Evolutionary conservation across 495 filamentous ascomycete genomes (phyloP), one percentile per base, ranked within the genome.

Genomic region (Haplographium delicatum): DNA sequence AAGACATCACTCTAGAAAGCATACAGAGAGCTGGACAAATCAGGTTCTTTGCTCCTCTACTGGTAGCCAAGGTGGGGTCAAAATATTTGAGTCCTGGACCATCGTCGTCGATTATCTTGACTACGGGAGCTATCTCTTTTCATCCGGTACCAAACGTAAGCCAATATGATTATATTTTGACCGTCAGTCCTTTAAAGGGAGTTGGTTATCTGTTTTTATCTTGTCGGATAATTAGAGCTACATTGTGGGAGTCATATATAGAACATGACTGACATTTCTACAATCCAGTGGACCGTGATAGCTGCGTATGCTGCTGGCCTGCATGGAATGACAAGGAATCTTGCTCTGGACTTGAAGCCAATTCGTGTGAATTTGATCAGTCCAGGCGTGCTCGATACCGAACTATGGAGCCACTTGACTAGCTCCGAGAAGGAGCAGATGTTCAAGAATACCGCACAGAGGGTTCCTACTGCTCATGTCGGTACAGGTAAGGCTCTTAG

Each of bases 291-390:
- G 77, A 54, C 60, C 7, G 45, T 78, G 0, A 54, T 70, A 1
- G 69, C 69, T 10, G 62, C 55, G 41, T 64, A 64, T 47, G 72
- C 64, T 3, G 58, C 58, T 7, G 70, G 60, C 35, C 48, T 63
- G 11, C 65, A 45, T 51, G 75, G 72, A 11, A 51, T 83, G 41
- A 62, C 65, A 49, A 64, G 71, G 1, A 73, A 68, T 11, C 56
- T 86, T 24, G 82, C 82, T 4, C 52, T 84, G 2, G 79, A 80
- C 39, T 46, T 86, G 40, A 65, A 64, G 45, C 83, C 84, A 0
- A 53, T 83, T 0, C 63, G 84, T 1, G 79, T 84, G 22, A 88
- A 86, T 62, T 51, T 66, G 3, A 77, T 86, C 0, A 62, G 64
- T 39, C 77, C 79, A 0, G 82, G 82, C 0, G 60, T 61, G 26